phyloP scores from a whole-genome alignment of 1,284 basidiomycete genomes.

The Cutaneotrichosporon mucoides region DNA sequence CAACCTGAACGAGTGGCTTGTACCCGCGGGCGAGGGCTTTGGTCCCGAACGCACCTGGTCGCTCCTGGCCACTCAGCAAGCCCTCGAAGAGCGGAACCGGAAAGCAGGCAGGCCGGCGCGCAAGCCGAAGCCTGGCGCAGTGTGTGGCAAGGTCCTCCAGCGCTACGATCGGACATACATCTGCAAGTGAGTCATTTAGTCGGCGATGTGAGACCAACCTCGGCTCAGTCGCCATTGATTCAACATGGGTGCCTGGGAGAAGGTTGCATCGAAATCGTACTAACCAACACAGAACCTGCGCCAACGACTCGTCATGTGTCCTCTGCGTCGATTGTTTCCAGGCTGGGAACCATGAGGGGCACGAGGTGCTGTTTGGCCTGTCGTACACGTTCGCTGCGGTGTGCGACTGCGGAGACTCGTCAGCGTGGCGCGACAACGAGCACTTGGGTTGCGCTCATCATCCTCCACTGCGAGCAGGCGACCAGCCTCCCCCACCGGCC shows the following conservation, averaged over 20 bases:
- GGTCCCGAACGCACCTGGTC: slow-evolving; percentile 19
- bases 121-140: slow-evolving; percentile 24
- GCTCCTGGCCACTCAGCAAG: slow-evolving; percentile 18
- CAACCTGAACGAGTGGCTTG: slow-evolving; percentile 24
- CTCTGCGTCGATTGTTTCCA: slow-evolving; percentile 84
- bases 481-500: slow-evolving; percentile 27
- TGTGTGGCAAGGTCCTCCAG: slow-evolving; percentile 41
- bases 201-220: neutral
- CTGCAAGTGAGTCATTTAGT: slow-evolving; percentile 67
- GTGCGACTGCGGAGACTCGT: slow-evolving; percentile 86
- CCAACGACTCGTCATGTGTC: slow-evolving; percentile 79
- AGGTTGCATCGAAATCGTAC: neutral
- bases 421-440: slow-evolving; percentile 64
- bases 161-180: slow-evolving; percentile 70
- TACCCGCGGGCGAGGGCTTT: slow-evolving; percentile 12
- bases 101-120: slow-evolving; percentile 17
- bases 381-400: slow-evolving; percentile 84
- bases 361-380: slow-evolving; percentile 87
- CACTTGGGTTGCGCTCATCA: slow-evolving; percentile 69
- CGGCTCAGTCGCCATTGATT: neutral
- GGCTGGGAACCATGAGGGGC: slow-evolving; percentile 71
- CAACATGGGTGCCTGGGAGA: neutral
- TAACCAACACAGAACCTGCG: slow-evolving; percentile 65
- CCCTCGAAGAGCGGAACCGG: slow-evolving; percentile 18
- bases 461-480: slow-evolving; percentile 45